Conservation (phyloP, 1,284 basidiomycete species). For the Sanghuangporus baumii region DNA sequence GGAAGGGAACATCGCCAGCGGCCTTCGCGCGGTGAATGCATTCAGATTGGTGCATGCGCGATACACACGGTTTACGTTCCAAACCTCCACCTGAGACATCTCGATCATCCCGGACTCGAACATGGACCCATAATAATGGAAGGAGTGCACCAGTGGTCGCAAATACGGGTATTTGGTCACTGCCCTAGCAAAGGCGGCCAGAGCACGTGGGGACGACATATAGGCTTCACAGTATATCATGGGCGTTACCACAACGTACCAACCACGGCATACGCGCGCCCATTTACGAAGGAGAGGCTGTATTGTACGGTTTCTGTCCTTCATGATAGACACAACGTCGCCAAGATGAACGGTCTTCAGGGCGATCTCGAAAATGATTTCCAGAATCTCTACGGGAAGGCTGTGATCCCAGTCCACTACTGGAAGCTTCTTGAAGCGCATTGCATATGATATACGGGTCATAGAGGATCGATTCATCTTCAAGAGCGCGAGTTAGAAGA, state of each 20-base stretch:
- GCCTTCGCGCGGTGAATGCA: background rate
- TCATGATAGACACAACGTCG: too few relatives aligned
- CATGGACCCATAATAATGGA: background rate
- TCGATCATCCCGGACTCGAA: background rate
- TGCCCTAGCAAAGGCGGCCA: background rate
- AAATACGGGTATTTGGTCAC: background rate
- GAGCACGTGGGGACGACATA: background rate
- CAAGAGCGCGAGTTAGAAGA: too few relatives aligned
- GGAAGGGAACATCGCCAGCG: background rate
- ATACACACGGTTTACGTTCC: background rate
- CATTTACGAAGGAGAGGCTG: background rate
- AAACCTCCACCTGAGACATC: background rate
- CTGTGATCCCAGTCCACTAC: background rate
- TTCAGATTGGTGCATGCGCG: background rate
- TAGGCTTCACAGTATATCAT: background rate
- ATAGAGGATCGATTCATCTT: background rate
- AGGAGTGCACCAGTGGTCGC: background rate
- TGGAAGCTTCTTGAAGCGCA: background rate
- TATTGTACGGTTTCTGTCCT: background rate
- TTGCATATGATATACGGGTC: background rate
- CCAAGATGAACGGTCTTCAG: background rate
- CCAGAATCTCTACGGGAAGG: background rate
- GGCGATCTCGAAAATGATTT: background rate
- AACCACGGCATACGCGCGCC: background rate
- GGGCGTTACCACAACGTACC: background rate